Evolutionary conservation across 1,139 yeast genomes (phyloP).

Genomic region (Blastobotrys arbuscula): DNA sequence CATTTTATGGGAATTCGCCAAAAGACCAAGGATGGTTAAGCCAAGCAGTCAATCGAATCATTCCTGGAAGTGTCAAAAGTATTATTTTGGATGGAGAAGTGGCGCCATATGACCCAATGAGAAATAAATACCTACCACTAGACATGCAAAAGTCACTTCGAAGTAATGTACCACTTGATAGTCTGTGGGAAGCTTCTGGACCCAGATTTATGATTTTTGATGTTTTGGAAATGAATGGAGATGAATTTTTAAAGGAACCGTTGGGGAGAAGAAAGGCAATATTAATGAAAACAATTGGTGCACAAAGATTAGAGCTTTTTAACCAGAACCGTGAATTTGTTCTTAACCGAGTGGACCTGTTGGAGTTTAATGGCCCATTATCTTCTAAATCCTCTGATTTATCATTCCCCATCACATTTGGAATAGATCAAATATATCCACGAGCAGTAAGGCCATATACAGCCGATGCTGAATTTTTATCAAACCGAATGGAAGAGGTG

Average conservation of each 20-base stretch:
- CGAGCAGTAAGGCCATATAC: background rate
- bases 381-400: slow-evolving; percentile 31
- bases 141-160: background rate
- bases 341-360: slow-evolving; percentile 3
- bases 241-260: slow-evolving; percentile 49
- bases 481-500: slow-evolving; percentile 38
- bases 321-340: background rate
- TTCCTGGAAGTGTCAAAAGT: background rate
- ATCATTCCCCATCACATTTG: slow-evolving; percentile 18
- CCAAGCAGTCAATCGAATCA: background rate
- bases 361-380: slow-evolving; percentile 6
- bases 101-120: slow-evolving; percentile 71
- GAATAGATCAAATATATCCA: slow-evolving; percentile 40
- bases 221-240: slow-evolving; percentile 60
- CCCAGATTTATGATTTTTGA: slow-evolving; percentile 74
- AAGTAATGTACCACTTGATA: too few species aligned
- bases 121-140: background rate
- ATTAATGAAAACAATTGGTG: slow-evolving; percentile 40
- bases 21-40: background rate
- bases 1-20: background rate
- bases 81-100: slow-evolving; percentile 85
- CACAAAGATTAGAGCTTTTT: slow-evolving; percentile 19
- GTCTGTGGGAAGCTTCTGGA: background rate
- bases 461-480: background rate
- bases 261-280: slow-evolving; percentile 52